These are phyloP conservation scores for Triglochin maritima DNA, from an alignment of 106 monocot genomes.

Conservation along the genomic window DNA sequence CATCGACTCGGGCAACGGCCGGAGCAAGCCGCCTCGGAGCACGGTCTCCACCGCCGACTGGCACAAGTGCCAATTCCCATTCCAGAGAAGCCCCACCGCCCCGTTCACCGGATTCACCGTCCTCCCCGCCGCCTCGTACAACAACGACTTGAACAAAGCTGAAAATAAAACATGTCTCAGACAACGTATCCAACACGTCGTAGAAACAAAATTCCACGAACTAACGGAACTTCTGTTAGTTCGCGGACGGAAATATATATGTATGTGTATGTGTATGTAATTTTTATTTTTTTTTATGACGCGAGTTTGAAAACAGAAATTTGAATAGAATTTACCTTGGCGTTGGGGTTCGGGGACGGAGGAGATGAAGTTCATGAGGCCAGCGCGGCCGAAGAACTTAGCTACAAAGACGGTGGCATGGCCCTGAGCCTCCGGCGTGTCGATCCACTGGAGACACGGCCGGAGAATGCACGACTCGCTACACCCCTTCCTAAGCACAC, in stretches of 20 bases:
- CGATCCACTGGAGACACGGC: slow-evolving; percentile 59
- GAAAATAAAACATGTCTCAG: neutral
- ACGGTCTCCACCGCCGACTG: slow-evolving; percentile 73
- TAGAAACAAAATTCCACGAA: too few species aligned
- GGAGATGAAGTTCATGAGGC: slow-evolving; percentile 53
- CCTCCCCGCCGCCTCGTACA: slow-evolving; percentile 75
- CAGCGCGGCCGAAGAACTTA: slow-evolving; percentile 74
- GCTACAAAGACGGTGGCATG: slow-evolving; percentile 73
- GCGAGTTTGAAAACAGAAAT: neutral
- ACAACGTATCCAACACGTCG: too few species aligned
- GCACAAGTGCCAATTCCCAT: slow-evolving; percentile 71
- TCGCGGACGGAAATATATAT: neutral
- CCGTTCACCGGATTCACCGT: slow-evolving; percentile 81
- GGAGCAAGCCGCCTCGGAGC: slow-evolving; percentile 51
- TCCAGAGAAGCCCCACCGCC: slow-evolving; percentile 68
- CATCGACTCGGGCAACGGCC: slow-evolving; percentile 21
- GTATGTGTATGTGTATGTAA: too few species aligned
- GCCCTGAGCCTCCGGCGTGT: slow-evolving; percentile 57
- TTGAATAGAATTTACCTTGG: slow-evolving; percentile 17
- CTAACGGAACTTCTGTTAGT: too few species aligned
- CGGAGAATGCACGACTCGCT: slow-evolving; percentile 63
- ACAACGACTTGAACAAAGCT: slow-evolving; percentile 76
- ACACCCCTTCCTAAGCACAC: slow-evolving; percentile 67
- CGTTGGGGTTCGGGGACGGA: slow-evolving; percentile 38
- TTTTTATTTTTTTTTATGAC: too few species aligned